Evolutionary conservation across 1,284 basidiomycete genomes (phyloP).

Genomic region (Marasmius tenuissimus): DNA sequence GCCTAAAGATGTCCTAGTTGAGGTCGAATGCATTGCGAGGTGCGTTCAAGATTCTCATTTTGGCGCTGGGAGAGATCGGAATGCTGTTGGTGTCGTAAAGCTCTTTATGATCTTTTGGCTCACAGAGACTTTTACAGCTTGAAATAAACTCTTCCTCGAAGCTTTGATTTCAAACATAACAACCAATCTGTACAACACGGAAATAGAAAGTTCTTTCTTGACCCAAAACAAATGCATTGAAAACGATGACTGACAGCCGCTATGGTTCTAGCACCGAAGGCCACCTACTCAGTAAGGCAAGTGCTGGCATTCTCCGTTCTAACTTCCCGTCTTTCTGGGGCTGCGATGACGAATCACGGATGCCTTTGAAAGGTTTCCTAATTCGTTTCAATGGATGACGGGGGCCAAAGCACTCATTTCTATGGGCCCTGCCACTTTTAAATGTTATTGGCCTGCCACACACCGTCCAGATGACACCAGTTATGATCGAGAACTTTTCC

Average conservation of each 20-base stretch:
- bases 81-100: neutral
- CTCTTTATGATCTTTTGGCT: neutral
- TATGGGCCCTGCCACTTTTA: no score
- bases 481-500: no score
- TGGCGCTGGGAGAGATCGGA: neutral
- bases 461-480: no score
- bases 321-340: no score
- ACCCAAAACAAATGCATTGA: neutral
- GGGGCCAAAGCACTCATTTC: no score
- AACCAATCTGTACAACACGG: neutral
- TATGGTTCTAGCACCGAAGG: no score
- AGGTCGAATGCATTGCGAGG: conserved; percentile 89
- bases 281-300: no score
- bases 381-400: no score
- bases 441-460: no score
- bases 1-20: conserved; percentile 68
- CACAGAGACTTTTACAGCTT: neutral
- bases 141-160: neutral
- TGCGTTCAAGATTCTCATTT: conserved; percentile 25
- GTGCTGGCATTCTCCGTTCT: no score
- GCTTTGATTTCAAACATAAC: neutral
- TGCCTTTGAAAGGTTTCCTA: no score
- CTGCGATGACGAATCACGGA: no score
- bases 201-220: neutral
- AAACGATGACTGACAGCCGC: neutral